phyloP scores from a whole-genome alignment of 176 grass and related monocot species.

The Musa acuminata region DNA sequence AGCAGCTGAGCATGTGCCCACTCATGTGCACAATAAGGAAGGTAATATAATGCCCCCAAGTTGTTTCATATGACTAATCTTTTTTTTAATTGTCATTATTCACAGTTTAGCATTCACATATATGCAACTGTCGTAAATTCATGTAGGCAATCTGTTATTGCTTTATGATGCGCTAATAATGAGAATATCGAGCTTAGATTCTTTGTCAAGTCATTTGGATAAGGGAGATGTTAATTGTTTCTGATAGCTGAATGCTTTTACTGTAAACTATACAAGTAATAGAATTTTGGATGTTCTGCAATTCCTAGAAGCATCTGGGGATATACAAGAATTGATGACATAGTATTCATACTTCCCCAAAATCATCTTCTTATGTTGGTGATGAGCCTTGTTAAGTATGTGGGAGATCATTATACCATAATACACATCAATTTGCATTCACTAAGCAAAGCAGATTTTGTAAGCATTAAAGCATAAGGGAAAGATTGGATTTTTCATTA shows the following conservation, averaged over 20 bases:
- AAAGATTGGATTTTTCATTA: neutral
- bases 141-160: neutral
- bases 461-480: neutral
- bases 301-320: neutral
- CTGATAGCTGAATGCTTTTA: neutral
- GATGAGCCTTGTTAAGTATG: neutral
- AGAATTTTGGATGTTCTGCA: neutral
- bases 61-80: neutral
- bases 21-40: conserved; percentile 39
- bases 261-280: neutral
- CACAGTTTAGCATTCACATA: neutral
- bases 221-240: neutral
- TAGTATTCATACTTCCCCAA: neutral
- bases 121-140: neutral
- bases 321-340: neutral
- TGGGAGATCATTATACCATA: neutral
- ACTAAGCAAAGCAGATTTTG: neutral
- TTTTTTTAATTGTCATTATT: neutral
- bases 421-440: neutral
- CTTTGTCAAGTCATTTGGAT: neutral
- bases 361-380: neutral
- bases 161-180: neutral
- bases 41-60: conserved; percentile 23
- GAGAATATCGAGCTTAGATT: neutral
- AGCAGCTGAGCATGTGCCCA: conserved; percentile 26